These are phyloP conservation scores for Penicillium palitans DNA, from an alignment of 2,329 filamentous ascomycete species.

Conservation along the genomic window DNA sequence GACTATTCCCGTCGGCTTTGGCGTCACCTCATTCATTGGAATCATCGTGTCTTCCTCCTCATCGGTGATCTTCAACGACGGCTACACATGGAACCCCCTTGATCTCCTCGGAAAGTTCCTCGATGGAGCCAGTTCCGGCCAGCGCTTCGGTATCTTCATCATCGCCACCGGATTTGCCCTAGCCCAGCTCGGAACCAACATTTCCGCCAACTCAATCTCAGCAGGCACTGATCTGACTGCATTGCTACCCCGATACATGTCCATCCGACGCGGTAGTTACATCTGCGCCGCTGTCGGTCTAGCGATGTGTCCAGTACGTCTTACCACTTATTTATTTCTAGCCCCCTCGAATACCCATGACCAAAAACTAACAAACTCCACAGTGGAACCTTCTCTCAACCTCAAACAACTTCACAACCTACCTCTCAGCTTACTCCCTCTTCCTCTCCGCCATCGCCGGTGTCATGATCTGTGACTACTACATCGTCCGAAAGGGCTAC, in stretches of 20 bases:
- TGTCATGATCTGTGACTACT: slow-evolving; percentile 89
- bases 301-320: slow-evolving; percentile 72
- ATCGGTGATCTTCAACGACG: slow-evolving; percentile 59
- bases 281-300: slow-evolving; percentile 77
- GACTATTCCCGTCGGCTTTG: slow-evolving; percentile 70
- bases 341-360: background rate
- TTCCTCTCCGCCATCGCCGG: slow-evolving; percentile 92
- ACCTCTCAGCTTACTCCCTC: slow-evolving; percentile 87
- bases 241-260: slow-evolving; percentile 74
- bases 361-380: slow-evolving; percentile 15
- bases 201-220: slow-evolving; percentile 81
- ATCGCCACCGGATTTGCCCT: slow-evolving; percentile 71
- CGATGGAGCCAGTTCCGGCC: slow-evolving; percentile 64
- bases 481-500: slow-evolving; percentile 78
- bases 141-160: slow-evolving; percentile 74
- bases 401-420: slow-evolving; percentile 84
- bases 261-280: slow-evolving; percentile 83
- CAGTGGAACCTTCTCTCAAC: slow-evolving; percentile 67
- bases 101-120: slow-evolving; percentile 67
- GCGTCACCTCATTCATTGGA: slow-evolving; percentile 79
- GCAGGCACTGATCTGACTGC: slow-evolving; percentile 82
- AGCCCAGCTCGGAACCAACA: slow-evolving; percentile 82
- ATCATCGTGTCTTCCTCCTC: slow-evolving; percentile 74
- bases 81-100: slow-evolving; percentile 73
- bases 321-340: background rate